phyloP scores from a whole-genome alignment of 2,329 filamentous ascomycete species.

The Trichoderma cornu-damae region DNA sequence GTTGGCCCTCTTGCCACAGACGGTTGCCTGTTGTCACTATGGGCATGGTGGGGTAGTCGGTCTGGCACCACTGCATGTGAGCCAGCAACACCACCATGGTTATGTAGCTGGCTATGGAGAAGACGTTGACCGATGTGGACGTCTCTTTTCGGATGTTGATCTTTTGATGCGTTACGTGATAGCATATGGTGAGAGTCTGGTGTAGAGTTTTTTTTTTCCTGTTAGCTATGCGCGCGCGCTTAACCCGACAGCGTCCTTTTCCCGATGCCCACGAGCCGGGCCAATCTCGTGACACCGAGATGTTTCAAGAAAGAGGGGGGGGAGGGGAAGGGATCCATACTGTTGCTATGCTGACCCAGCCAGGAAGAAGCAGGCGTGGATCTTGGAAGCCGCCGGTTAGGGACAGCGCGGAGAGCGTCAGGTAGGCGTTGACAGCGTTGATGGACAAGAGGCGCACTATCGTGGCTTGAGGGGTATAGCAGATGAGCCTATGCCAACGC shows the following conservation, averaged over 20 bases:
- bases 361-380: constrained; percentile 64
- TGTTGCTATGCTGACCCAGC: constrained; percentile 73
- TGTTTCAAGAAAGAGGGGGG: no score
- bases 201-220: no score
- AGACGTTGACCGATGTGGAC: constrained; percentile 69
- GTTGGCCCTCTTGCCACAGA: constrained; percentile 34
- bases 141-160: constrained; percentile 78
- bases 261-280: no score
- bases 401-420: constrained; percentile 67
- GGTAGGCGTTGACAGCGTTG: constrained; percentile 68
- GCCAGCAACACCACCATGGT: constrained; percentile 66
- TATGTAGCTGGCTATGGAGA: constrained; percentile 70
- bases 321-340: constrained; percentile 40
- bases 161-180: constrained; percentile 72
- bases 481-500: constrained; percentile 59
- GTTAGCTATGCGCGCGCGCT: not conserved
- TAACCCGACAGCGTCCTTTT: no score
- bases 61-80: constrained; percentile 59
- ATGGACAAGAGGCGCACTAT: constrained; percentile 73
- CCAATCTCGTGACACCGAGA: not conserved
- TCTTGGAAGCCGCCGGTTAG: constrained; percentile 66
- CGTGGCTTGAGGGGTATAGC: constrained; percentile 76
- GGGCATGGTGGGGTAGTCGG: constrained; percentile 57
- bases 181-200: constrained; percentile 66
- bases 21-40: constrained; percentile 41